Evolutionary conservation across 306 rosid species (phyloP).

Genomic region (Vigna nakashimae): DNA sequence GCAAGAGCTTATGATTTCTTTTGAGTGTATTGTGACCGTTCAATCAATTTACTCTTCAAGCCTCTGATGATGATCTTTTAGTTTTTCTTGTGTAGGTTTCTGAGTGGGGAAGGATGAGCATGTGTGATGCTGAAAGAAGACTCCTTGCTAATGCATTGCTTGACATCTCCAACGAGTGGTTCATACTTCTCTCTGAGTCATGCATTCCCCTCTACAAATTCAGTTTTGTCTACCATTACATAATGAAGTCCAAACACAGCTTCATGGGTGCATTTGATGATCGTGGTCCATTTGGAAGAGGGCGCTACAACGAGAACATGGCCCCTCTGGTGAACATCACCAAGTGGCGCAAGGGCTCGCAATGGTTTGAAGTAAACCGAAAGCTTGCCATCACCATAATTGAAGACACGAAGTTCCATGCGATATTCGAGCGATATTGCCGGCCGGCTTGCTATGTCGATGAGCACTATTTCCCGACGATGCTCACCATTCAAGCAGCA

Average conservation of each 20-base stretch:
- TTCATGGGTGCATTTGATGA: constrained; percentile 84
- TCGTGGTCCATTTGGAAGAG: constrained; percentile 86
- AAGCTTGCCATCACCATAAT: constrained; percentile 75
- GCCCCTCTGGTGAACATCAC: constrained; percentile 73
- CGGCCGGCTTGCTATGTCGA: constrained; percentile 89
- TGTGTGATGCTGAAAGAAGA: constrained; percentile 95
- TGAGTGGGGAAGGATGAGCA: constrained; percentile 98
- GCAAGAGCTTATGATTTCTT: background rate
- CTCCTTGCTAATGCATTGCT: constrained; percentile 93
- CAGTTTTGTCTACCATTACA: constrained; percentile 60
- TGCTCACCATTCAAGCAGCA: constrained; percentile 76
- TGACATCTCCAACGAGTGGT: constrained; percentile 86
- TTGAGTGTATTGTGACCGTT: constrained; percentile 9
- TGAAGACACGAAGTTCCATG: constrained; percentile 64
- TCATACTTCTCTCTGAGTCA: constrained; percentile 86
- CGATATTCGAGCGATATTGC: constrained; percentile 70
- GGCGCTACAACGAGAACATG: constrained; percentile 79
- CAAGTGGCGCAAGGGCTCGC: constrained; percentile 96
- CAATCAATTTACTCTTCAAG: background rate
- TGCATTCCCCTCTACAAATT: constrained; percentile 92
- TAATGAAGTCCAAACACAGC: constrained; percentile 72
- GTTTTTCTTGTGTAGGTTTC: constrained; percentile 62
- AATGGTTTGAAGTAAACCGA: constrained; percentile 91
- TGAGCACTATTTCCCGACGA: constrained; percentile 96
- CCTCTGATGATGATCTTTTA: background rate